Percentiles rank a stretch among this genome's conserved stretches.
Conservation (phyloP, 495 filamentous ascomycete genomes). For the Aspergillus nanangensis region DNA sequence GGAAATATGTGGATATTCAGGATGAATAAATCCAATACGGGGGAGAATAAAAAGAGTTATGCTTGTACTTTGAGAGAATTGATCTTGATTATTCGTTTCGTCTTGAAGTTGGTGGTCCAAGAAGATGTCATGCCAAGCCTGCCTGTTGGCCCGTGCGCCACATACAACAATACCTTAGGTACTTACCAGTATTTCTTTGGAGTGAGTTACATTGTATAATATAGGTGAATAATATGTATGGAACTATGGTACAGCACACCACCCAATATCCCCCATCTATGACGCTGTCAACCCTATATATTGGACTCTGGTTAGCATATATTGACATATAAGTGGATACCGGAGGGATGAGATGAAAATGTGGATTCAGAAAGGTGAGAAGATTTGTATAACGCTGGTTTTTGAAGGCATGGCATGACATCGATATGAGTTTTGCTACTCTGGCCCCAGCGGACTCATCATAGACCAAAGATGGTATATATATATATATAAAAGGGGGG, state of each 20-base stretch:
- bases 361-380: conserved; percentile 44
- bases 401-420: conserved; percentile 47
- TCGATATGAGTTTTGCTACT: conserved; percentile 43
- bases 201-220: no score
- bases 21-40: neutral
- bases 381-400: conserved; percentile 47
- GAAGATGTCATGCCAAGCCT: conserved; percentile 37
- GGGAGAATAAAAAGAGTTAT: neutral
- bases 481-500: neutral
- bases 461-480: conserved; percentile 11
- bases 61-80: neutral
- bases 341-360: no score
- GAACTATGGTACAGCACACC: no score
- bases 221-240: no score
- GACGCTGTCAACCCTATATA: no score
- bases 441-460: conserved; percentile 57
- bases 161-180: neutral
- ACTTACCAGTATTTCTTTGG: no score
- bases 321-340: no score
- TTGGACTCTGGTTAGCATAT: no score
- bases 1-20: no score
- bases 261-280: no score
- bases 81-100: no score
- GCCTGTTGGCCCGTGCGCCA: conserved; percentile 31
- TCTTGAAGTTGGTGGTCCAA: neutral